phyloP scores from a whole-genome alignment of 2,329 filamentous ascomycete genomes.

The Ramichloridium luteum region DNA sequence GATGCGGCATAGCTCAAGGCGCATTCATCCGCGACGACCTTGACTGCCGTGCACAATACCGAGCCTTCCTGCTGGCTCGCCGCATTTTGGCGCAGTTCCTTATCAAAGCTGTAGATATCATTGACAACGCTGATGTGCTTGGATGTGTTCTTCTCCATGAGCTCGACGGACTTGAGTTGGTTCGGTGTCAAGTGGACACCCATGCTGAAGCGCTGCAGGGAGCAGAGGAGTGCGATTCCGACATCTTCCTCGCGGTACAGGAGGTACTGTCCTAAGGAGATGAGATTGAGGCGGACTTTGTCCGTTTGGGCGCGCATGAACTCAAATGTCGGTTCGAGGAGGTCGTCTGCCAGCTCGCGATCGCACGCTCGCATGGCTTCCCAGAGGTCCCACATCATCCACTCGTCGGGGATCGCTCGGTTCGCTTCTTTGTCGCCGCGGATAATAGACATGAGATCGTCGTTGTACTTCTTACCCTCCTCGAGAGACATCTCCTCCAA shows the following conservation, averaged over 20 bases:
- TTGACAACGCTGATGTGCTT: slow-evolving; percentile 1
- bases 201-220: not conserved
- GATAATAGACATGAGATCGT: not conserved
- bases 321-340: slow-evolving; percentile 1
- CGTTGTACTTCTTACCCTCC: slow-evolving; percentile 1
- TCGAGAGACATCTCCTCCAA: not conserved
- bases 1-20: not conserved
- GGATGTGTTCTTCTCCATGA: not conserved
- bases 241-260: slow-evolving; percentile 1
- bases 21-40: slow-evolving; percentile 1
- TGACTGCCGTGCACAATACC: not conserved
- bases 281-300: not conserved
- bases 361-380: not conserved
- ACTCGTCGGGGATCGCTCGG: not conserved
- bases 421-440: not conserved
- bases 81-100: not conserved
- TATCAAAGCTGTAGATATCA: slow-evolving; percentile 1
- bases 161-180: not conserved
- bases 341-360: not conserved
- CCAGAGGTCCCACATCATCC: not conserved
- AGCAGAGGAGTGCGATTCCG: not conserved
- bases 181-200: not conserved
- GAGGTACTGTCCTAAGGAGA: not conserved
- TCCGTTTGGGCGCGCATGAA: slow-evolving; percentile 1
- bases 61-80: not conserved